phyloP scores from a whole-genome alignment of 352 stramenopile species.

The Phytophthora meadii region DNA sequence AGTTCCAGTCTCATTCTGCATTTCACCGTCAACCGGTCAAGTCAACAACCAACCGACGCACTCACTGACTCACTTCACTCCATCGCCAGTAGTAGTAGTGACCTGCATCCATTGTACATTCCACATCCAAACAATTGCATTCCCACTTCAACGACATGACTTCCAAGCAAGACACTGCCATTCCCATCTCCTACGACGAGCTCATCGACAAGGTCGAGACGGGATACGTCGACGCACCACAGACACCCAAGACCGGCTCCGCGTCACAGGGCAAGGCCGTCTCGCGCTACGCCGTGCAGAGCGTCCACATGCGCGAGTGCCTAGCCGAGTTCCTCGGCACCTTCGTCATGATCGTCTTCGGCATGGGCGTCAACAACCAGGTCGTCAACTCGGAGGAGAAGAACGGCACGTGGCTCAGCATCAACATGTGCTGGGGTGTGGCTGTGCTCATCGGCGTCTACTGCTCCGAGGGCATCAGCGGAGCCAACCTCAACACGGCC shows the following conservation, averaged over 20 bases:
- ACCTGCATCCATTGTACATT: no score
- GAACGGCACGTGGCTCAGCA: not conserved
- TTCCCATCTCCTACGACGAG: not conserved
- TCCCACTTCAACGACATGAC: not conserved
- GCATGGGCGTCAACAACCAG: conserved; percentile 66
- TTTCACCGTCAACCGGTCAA: not conserved
- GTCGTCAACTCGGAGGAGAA: conserved; percentile 35
- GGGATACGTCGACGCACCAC: conserved; percentile 19
- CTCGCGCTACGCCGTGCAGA: conserved; percentile 32
- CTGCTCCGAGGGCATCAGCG: no score
- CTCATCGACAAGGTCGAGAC: conserved; percentile 23
- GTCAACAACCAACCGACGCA: not conserved
- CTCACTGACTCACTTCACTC: no score
- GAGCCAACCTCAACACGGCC: no score
- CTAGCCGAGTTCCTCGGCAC: conserved; percentile 54
- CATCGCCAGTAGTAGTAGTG: no score
- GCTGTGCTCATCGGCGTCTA: no score
- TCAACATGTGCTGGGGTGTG: no score
- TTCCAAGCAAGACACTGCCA: not conserved
- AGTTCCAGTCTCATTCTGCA: not conserved
- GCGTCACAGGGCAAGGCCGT: conserved; percentile 42
- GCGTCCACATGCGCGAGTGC: conserved; percentile 46
- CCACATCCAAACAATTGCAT: no score
- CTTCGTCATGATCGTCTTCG: conserved; percentile 27
- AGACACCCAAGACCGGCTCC: conserved; percentile 36